phyloP scores from a whole-genome alignment of 2,329 filamentous ascomycete genomes.

The Hymenoscyphus repandus region DNA sequence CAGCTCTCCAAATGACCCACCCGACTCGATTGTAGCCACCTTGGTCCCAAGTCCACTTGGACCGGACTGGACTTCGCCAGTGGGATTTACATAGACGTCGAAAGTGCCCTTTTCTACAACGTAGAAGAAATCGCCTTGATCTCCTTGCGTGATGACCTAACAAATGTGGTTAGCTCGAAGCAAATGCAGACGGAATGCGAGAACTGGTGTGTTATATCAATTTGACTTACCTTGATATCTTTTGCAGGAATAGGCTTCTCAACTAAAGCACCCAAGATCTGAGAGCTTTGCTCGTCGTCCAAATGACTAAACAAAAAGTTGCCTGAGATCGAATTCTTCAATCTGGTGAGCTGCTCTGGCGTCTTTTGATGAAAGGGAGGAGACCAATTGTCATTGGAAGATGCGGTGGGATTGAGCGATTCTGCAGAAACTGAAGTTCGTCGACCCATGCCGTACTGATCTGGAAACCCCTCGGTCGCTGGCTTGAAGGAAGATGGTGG shows the following conservation, averaged over 20 bases:
- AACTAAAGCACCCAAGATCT: constrained; percentile 83
- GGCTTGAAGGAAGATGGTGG: constrained; percentile 38
- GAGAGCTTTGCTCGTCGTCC: constrained; percentile 84
- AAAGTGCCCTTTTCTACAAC: constrained; percentile 89
- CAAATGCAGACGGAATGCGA: background rate
- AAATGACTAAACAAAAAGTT: constrained; percentile 95
- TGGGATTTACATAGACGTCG: constrained; percentile 81
- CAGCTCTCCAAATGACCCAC: constrained; percentile 88
- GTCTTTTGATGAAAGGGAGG: constrained; percentile 83
- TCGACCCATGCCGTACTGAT: constrained; percentile 88
- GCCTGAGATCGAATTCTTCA: constrained; percentile 74
- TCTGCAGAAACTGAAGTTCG: constrained; percentile 96
- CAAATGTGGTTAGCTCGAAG: background rate
- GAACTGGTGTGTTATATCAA: background rate
- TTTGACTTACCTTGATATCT: constrained; percentile 57
- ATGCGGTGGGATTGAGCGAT: constrained; percentile 82
- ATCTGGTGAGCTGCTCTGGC: constrained; percentile 69
- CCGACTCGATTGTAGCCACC: constrained; percentile 76
- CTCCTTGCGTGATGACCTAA: constrained; percentile 91
- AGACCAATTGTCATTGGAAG: constrained; percentile 82
- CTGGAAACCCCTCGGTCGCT: constrained; percentile 66
- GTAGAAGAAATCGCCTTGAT: constrained; percentile 96
- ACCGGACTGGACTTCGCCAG: constrained; percentile 73
- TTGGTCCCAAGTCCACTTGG: constrained; percentile 76
- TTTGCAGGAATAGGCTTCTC: constrained; percentile 95